Evolutionary conservation across 1,284 basidiomycete species (phyloP), one percentile per base, ranked within the genome.

Genomic region (Laetiporus sulphureus): DNA sequence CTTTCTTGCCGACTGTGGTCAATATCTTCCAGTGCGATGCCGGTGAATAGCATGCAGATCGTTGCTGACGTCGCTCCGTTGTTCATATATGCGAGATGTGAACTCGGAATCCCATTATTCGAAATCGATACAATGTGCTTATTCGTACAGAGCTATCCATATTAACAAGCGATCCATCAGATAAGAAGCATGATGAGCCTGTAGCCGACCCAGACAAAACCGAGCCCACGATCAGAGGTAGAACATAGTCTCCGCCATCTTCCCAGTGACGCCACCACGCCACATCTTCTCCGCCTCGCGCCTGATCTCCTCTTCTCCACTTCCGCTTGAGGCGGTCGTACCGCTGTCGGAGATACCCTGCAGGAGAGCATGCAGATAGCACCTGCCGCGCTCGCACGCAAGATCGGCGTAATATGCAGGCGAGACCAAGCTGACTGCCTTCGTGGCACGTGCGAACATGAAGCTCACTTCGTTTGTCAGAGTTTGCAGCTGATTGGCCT

Each of bases 331-430:
- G 18, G 54, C 52, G 11, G 59, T 62, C 12, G 64, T 62, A 5
- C 63, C 68, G 6, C 61, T 58, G 40, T 64, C 63, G 5, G 65
- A 66, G 37, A 72, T 52, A 15, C 83, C 83, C 36, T 75, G 71
- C 31, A 88, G 62, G 15, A 87, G 64, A 41, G 73, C 70, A 58
- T 82, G 73, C 31, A 89, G 55, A 54, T 87, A 89, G 59, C 82
- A 86, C 16, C 86, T 66, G 1, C 85, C 85, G 3, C 85, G 71
- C 59, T 88, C 84, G 51, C 84, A 88, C 2, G 82, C 83, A 32
- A 88, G 63, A 55, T 88, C 69, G 6, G 82, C 81, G 56, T 85
- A 86, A 54, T 85, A 86, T 0, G 83, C 84, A 0, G 85, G 83
- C 0, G 83, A 79, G n/a, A 76, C 80, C 15, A 89, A 68, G 52